Evolutionary conservation across 1,139 yeast species (phyloP).

Genomic region (Diutina neorugosa): DNA sequence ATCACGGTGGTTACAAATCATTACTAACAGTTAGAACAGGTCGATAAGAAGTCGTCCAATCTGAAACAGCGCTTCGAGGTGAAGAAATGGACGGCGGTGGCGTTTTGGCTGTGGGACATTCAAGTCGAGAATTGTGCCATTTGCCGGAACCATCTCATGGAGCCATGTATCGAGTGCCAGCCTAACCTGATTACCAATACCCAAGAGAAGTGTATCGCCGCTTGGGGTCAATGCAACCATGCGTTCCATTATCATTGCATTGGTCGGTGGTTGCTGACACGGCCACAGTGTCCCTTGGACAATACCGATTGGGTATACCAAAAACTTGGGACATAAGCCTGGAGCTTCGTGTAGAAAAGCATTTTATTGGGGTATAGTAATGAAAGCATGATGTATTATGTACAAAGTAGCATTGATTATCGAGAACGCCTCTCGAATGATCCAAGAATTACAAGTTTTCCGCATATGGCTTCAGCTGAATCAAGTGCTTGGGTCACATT

Average conservation of each 20-base stretch:
- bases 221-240: constrained; percentile 95
- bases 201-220: constrained; percentile 82
- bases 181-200: constrained; percentile 59
- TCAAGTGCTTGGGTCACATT: background rate
- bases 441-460: background rate
- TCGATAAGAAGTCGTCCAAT: constrained; percentile 8
- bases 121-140: constrained; percentile 96
- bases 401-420: background rate
- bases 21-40: constrained; percentile 6
- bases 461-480: background rate
- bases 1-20: background rate
- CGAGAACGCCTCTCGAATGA: background rate
- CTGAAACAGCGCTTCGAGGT: constrained; percentile 32
- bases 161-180: constrained; percentile 95
- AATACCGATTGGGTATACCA: constrained; percentile 89
- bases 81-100: constrained; percentile 90
- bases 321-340: constrained; percentile 45
- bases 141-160: constrained; percentile 97
- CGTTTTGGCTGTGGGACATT: constrained; percentile 98
- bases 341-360: background rate
- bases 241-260: constrained; percentile 95
- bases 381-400: background rate
- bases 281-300: constrained; percentile 96
- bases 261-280: constrained; percentile 90
- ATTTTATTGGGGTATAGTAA: background rate